Base-by-base conservation (phyloP, 2,329 filamentous ascomycete species). In the Trichoderma brevicompactum region DNA sequence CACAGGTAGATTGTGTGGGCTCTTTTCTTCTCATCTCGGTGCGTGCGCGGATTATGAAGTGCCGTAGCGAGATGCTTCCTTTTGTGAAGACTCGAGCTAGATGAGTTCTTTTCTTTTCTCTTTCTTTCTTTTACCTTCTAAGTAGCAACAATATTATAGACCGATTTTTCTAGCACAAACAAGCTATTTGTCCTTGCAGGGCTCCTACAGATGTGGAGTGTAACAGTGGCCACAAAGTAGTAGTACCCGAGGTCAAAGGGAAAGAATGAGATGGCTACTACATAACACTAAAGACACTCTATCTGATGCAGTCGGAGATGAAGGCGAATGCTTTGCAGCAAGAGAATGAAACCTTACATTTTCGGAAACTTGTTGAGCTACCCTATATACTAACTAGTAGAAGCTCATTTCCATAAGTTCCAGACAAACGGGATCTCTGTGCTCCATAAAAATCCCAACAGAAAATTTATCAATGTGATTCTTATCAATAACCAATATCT, bases 261-360 rank as follows among this genome's bases (percentile, higher is more conserved):
- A 44, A 44, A 44, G 5, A 44, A 44, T 5, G 36, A 10, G 17
- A 48, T 17, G 19, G 44, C 6, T 13, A 36, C 38, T 41, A n/a
- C 36, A n/a, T 32, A 7, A 17, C 36, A 36, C 12, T 10, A 55
- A 36, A 19, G 38, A 10, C 36, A 38, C 7, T 43, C 41, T 41
- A 58, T 46, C 54, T 58, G 13, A 32, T 46, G 54, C 54, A 34
- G 15, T 8, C 54, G 40, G 54, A 58, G 6, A 43, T 44, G 54
- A 8, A 28, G 28, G 28, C n/a, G 17, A 43, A 58, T 58, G 54
- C 40, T 43, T 46, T 58, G 54, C 54, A 58, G 54, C 15, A 55
- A 43, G 36, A 12, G 17, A 34, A 46, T 58, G 54, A 46, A 7
- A 58, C 54, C 54, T 58, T 46, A 46, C 54, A 8, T 9, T 46